phyloP scores from a whole-genome alignment of 1,284 basidiomycete genomes.

The Apiotrichum sp. region DNA sequence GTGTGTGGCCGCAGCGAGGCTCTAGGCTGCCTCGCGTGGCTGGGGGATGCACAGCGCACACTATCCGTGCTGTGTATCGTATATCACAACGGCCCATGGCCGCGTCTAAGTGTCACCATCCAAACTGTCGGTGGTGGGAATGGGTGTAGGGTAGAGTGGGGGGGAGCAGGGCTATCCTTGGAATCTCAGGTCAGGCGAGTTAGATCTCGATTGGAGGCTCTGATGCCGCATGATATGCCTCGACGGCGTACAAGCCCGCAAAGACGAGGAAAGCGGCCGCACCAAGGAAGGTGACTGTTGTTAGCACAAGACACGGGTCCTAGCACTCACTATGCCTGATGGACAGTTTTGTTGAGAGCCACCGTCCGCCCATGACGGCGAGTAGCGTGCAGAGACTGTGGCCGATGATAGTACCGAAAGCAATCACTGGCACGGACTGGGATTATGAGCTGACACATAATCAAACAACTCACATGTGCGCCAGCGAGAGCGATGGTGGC shows the following conservation, averaged over 20 bases:
- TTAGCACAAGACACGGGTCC: not conserved
- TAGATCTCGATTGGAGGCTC: constrained; percentile 1
- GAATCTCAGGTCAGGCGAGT: not conserved
- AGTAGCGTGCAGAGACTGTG: constrained; percentile 82
- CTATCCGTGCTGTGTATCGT: too few species aligned
- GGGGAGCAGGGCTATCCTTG: too few species aligned
- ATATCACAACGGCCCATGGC: too few species aligned
- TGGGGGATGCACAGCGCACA: too few species aligned
- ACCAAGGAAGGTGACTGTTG: constrained; percentile 74
- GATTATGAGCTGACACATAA: not conserved
- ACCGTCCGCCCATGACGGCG: constrained; percentile 84
- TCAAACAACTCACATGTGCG: constrained; percentile 66
- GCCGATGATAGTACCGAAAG: constrained; percentile 81
- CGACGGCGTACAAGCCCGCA: constrained; percentile 66
- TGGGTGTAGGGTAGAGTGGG: too few species aligned
- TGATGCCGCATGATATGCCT: constrained; percentile 50
- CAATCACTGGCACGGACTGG: constrained; percentile 71
- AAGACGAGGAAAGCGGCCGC: constrained; percentile 78
- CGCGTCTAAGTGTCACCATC: too few species aligned
- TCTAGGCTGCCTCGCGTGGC: too few species aligned
- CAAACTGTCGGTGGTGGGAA: too few species aligned
- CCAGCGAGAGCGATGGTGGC: constrained; percentile 94
- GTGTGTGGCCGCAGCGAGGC: too few species aligned
- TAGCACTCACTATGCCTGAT: constrained; percentile 78
- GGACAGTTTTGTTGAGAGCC: constrained; percentile 86